Conservation (phyloP, 352 stramenopile genomes). For the Globisporangium alternatum region DNA sequence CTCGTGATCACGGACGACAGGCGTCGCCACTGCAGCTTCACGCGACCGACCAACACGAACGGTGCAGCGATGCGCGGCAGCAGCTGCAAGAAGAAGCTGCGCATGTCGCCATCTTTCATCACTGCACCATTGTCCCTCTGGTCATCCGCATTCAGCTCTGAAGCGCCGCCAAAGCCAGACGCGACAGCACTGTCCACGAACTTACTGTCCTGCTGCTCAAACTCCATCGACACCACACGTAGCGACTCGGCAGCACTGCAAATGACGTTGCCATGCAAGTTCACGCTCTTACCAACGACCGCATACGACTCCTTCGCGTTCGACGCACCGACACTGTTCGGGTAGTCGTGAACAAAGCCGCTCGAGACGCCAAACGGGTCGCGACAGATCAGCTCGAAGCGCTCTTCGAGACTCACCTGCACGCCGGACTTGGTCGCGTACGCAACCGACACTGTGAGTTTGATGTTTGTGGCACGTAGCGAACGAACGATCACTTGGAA, state of each 20-base stretch:
- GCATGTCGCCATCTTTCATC: constrained; percentile 56
- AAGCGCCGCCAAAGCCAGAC: constrained; percentile 42
- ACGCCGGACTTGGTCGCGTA: constrained; percentile 72
- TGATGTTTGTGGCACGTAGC: constrained; percentile 33
- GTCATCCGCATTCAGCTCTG: constrained; percentile 5
- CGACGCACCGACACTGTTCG: constrained; percentile 35
- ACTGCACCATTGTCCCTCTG: constrained; percentile 21
- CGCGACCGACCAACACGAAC: constrained; percentile 49
- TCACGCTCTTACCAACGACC: constrained; percentile 65
- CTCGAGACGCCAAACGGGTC: constrained; percentile 58
- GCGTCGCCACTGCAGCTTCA: constrained; percentile 62
- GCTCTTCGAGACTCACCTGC: constrained; percentile 58
- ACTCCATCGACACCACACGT: constrained; percentile 48
- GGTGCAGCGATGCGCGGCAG: constrained; percentile 37
- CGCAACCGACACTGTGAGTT: constrained; percentile 45
- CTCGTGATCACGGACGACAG: constrained; percentile 50
- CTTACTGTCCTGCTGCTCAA: constrained; percentile 39
- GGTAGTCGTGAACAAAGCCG: constrained; percentile 64
- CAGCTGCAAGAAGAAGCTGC: constrained; percentile 60
- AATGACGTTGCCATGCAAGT: constrained; percentile 47
- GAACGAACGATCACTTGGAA: constrained; percentile 65
- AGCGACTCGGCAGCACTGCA: constrained; percentile 55
- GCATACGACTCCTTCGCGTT: constrained; percentile 44
- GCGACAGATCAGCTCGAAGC: constrained; percentile 58
- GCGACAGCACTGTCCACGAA: constrained; percentile 28